Base-by-base conservation (phyloP, 345 rosid genomes). In the Trapa bicornis region DNA sequence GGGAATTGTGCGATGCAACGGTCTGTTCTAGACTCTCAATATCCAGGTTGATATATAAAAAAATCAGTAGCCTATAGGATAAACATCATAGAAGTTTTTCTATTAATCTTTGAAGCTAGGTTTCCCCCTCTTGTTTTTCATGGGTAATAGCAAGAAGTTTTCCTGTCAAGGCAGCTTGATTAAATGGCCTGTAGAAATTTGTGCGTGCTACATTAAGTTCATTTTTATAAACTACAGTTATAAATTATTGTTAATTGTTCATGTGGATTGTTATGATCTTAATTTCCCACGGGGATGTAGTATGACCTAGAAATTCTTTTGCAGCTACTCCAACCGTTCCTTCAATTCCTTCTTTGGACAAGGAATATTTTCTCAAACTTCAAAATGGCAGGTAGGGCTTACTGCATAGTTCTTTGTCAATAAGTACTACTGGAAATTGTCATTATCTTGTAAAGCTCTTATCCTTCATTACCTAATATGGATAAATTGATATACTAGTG, bases 11-110 rank as follows among this genome's bases (percentile, higher is more conserved):
- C 82, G 70, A 86, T 90, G 95, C 91, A 85, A 89, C 68, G 96
- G 97, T 94, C 99, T 73, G 99, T 87, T 82, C 90, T 86, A 83
- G 88, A 84, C 79, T 82, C 89, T 83, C 79, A 73, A 35, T 79
- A 68, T 72, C 66, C 81, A 78, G 86, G 82, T 80, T 67, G 70
- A 56, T 53, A 62, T 58, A 22, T 38, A 58, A 58, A 58, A 9
- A 38, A 77, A 48, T 66, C 47, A 47, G 58, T 64, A 76, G 72
- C 72, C 57, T 79, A 77, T 37, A 42, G 45, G 53, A 76, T 53
- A 32, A 68, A 69, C 71, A 65, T 43, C 42, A 74, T 68, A 68
- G 11, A n/a, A 61, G 1, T 16, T 39, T 74, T 48, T 29, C 42
- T 37, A 47, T 36, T 65, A 65, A 9, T 69, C 66, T 71, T 64